Evolutionary conservation across 1,284 basidiomycete species (phyloP).

Genomic region (Somion occarium): DNA sequence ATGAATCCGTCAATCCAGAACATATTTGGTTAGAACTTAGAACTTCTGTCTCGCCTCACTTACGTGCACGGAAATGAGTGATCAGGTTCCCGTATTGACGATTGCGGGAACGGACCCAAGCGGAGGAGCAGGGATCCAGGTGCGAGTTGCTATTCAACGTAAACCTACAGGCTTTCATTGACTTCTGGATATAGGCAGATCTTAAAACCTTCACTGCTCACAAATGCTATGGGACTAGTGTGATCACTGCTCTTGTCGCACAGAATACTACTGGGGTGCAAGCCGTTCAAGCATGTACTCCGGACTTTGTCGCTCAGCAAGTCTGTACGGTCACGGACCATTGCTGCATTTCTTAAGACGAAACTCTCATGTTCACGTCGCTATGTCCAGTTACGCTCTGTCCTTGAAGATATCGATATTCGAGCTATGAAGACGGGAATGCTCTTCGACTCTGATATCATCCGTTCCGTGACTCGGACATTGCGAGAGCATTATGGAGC

Average conservation of each 20-base stretch:
- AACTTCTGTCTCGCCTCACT: too few relatives aligned
- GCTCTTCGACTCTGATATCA: constrained; percentile 57
- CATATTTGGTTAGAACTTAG: too few relatives aligned
- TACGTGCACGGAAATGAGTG: too few relatives aligned
- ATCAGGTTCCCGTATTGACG: constrained; percentile 43
- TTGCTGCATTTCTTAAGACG: neutral
- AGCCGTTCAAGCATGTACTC: constrained; percentile 59
- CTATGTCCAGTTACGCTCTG: constrained; percentile 54
- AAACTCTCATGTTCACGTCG: neutral
- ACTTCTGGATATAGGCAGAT: constrained; percentile 77
- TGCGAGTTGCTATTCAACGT: too few relatives aligned
- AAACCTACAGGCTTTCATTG: too few relatives aligned
- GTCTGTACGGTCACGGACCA: constrained; percentile 31
- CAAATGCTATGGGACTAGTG: constrained; percentile 82
- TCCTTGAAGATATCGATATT: constrained; percentile 75
- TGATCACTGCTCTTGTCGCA: constrained; percentile 85
- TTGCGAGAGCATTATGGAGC: constrained; percentile 36
- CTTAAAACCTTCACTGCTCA: constrained; percentile 82
- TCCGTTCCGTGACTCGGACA: constrained; percentile 38
- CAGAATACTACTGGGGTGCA: constrained; percentile 91
- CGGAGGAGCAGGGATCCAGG: constrained; percentile 90
- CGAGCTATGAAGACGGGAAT: constrained; percentile 89
- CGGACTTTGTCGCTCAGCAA: constrained; percentile 69
- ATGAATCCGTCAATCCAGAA: too few relatives aligned
- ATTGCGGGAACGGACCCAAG: constrained; percentile 87